These are phyloP conservation scores for Scenedesmus sp. DNA, from an alignment of 163 green algal genomes.

Conservation along the genomic window DNA sequence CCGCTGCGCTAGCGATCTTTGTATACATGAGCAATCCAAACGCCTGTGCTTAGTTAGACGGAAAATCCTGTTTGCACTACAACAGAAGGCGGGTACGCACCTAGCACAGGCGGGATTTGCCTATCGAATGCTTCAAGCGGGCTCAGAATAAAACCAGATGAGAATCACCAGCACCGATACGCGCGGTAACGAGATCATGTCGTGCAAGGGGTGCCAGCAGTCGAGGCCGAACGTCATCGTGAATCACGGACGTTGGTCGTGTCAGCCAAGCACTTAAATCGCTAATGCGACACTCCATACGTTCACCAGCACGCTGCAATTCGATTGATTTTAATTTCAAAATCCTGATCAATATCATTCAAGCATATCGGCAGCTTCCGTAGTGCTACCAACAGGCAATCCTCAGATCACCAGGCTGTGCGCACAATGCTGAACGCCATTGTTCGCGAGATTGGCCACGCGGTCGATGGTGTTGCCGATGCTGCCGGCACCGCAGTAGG, in stretches of 20 bases:
- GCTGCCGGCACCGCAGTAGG: not conserved
- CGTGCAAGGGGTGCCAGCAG: not conserved
- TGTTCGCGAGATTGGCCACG: not conserved
- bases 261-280: not conserved
- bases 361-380: not conserved
- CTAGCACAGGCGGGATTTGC: not conserved
- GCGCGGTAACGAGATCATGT: not conserved
- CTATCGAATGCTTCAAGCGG: not conserved
- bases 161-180: not conserved
- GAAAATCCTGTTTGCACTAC: not conserved
- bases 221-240: not conserved
- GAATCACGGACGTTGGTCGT: slow-evolving; percentile 8
- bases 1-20: not conserved
- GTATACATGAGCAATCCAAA: not conserved
- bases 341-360: not conserved
- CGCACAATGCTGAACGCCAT: slow-evolving; percentile 24
- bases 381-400: not conserved
- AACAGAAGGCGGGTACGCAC: not conserved
- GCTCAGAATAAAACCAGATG: not conserved
- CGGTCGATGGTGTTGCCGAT: not conserved
- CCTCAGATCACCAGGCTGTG: not conserved
- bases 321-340: no score
- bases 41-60: not conserved
- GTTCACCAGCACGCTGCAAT: not conserved
- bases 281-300: no score